Conservation (phyloP, 2,329 filamentous ascomycete species). For the Pseudopithomyces chartarum region DNA sequence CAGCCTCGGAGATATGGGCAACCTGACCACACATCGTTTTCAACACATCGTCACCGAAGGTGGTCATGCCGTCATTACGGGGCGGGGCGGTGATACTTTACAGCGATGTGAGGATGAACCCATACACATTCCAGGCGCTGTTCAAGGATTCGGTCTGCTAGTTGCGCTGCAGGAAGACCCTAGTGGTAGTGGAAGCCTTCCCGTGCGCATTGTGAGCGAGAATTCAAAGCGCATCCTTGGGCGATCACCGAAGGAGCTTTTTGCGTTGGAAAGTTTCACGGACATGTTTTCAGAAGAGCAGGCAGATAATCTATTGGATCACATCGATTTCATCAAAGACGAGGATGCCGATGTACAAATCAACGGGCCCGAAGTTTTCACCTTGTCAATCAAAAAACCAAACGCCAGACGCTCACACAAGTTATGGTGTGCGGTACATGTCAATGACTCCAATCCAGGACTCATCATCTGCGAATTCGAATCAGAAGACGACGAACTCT, state of each 20-base stretch:
- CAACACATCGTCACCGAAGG: constrained; percentile 76
- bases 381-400: constrained; percentile 70
- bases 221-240: constrained; percentile 78
- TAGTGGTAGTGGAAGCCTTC: constrained; percentile 63
- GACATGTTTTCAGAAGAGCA: constrained; percentile 85
- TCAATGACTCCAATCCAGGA: constrained; percentile 66
- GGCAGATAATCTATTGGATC: constrained; percentile 80
- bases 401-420: constrained; percentile 61
- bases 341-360: constrained; percentile 75
- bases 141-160: constrained; percentile 80
- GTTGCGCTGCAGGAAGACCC: constrained; percentile 73
- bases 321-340: constrained; percentile 85
- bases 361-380: constrained; percentile 87
- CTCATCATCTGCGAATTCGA: constrained; percentile 89
- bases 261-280: constrained; percentile 75
- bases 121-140: constrained; percentile 82
- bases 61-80: constrained; percentile 83
- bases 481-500: constrained; percentile 73
- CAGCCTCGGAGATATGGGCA: constrained; percentile 49
- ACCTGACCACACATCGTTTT: constrained; percentile 73
- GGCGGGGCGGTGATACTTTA: constrained; percentile 70
- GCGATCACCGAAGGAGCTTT: constrained; percentile 76
- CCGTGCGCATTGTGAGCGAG: constrained; percentile 78
- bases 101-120: constrained; percentile 90
- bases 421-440: constrained; percentile 87